Evolutionary conservation across 2,329 filamentous ascomycete genomes (phyloP).

Genomic region (Purpureocillium lavendulum): DNA sequence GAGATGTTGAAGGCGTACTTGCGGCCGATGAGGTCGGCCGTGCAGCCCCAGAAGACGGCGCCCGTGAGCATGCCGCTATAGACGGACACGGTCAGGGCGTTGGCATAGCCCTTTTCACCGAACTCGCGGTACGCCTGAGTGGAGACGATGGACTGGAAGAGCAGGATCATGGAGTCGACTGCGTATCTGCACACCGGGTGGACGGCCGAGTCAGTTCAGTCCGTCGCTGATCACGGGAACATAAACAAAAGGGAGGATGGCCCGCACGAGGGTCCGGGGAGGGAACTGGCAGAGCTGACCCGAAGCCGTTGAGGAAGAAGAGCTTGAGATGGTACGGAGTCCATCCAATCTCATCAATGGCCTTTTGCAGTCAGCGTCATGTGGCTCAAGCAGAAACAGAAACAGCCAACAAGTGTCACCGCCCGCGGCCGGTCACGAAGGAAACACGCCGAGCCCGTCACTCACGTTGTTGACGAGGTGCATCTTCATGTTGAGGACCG

Average conservation of each 20-base stretch:
- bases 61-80: slow-evolving; percentile 49
- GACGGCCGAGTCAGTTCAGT: no score
- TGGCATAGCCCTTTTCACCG: slow-evolving; percentile 39
- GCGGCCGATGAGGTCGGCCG: slow-evolving; percentile 59
- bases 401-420: no score
- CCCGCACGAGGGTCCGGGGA: no score
- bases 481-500: slow-evolving; percentile 58
- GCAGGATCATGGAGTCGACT: slow-evolving; percentile 37
- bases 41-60: slow-evolving; percentile 60
- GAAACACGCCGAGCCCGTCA: slow-evolving; percentile 1
- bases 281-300: slow-evolving; percentile 18
- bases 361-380: slow-evolving; percentile 17
- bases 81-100: slow-evolving; percentile 52
- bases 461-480: slow-evolving; percentile 59
- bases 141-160: slow-evolving; percentile 56
- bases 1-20: slow-evolving; percentile 61
- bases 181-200: slow-evolving; percentile 24
- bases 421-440: no score
- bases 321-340: slow-evolving; percentile 51
- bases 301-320: slow-evolving; percentile 55
- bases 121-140: slow-evolving; percentile 52
- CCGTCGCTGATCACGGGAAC: no score
- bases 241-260: no score
- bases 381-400: no score
- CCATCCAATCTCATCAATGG: slow-evolving; percentile 52